A percentile compares a stretch with the other conserved stretches of the same genome.
Conservation (phyloP, 2,329 filamentous ascomycete genomes). For the Aspergillus sp. region DNA sequence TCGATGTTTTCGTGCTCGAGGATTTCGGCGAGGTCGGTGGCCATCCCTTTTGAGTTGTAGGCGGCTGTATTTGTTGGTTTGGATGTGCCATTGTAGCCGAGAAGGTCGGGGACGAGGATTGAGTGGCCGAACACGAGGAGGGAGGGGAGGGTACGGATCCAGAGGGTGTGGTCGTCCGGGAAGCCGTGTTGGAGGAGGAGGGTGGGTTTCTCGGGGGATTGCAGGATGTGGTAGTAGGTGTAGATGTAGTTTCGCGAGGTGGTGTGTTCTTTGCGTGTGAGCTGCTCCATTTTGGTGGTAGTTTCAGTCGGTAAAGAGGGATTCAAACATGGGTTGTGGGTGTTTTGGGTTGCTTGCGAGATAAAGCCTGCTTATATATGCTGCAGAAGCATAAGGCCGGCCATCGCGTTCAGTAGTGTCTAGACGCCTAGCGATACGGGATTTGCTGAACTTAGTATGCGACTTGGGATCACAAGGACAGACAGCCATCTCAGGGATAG, state of each 20-base stretch:
- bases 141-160: neutral
- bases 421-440: no score
- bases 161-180: slow-evolving; percentile 2
- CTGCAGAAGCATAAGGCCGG: no score
- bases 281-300: neutral
- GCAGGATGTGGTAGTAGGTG: neutral
- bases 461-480: no score
- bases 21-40: neutral
- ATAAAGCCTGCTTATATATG: no score
- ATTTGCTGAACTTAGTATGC: no score
- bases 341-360: no score
- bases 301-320: no score
- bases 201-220: neutral
- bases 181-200: neutral
- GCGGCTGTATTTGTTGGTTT: neutral
- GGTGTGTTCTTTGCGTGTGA: neutral
- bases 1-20: neutral
- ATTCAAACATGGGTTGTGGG: no score
- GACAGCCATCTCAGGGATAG: neutral
- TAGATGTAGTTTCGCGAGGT: neutral
- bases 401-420: no score
- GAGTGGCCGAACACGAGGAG: neutral
- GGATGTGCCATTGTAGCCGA: neutral
- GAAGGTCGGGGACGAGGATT: neutral
- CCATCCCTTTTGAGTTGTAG: neutral